A percentile compares a stretch with the other conserved stretches of the same genome.
phyloP scores from a whole-genome alignment of 345 rosid species.

The Eucalyptus microcorys region DNA sequence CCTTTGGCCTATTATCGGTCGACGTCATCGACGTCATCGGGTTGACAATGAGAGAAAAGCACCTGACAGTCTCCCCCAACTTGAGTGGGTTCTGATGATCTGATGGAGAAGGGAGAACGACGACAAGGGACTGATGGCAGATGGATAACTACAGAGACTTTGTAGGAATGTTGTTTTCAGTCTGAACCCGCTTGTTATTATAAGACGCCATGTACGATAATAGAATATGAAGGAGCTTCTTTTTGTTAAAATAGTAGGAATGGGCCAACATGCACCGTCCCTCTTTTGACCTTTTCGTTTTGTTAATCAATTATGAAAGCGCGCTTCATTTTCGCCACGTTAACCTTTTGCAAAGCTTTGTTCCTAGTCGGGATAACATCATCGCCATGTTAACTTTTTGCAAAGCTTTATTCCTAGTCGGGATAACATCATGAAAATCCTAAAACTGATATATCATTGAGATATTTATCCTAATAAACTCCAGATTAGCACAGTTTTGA shows the following conservation, averaged over 20 bases:
- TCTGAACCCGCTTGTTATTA: background rate
- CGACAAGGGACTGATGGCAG: background rate
- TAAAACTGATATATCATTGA: no score
- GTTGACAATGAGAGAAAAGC: no score
- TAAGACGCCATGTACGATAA: background rate
- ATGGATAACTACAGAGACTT: background rate
- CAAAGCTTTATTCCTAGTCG: no score
- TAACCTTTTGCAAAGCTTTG: background rate
- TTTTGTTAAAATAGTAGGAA: background rate
- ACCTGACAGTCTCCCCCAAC: no score
- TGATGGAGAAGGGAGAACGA: background rate
- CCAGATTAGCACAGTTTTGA: no score
- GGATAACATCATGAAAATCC: no score
- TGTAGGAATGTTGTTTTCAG: background rate
- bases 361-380: background rate
- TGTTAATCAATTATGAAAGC: background rate
- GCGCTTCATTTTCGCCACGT: background rate
- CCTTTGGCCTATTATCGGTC: background rate
- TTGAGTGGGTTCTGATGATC: background rate
- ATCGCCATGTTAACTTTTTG: no score
- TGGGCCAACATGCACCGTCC: background rate
- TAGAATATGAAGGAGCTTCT: background rate
- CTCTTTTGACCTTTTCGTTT: background rate
- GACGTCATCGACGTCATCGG: background rate
- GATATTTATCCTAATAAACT: no score